Conservation (phyloP, 768 basidiomycete species). For the Trametes punicea region DNA sequence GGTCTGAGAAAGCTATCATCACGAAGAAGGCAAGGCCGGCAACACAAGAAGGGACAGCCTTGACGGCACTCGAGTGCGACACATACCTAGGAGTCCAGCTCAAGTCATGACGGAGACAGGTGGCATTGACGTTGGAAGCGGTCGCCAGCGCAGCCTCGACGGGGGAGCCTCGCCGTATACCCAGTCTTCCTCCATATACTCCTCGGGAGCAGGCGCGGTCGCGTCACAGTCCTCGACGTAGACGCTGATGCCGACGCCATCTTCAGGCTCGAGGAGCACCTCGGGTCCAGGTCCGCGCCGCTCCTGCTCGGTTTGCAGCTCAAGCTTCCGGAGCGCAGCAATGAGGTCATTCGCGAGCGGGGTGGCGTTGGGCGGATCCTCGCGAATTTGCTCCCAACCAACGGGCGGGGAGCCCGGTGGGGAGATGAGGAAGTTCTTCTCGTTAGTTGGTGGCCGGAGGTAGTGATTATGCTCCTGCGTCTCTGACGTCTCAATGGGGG, state of each 20-base stretch:
- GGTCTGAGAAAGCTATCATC: conserved; percentile 76
- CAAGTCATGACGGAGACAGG: conserved; percentile 19
- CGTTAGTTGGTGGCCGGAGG: conserved; percentile 71
- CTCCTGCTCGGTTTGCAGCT: conserved; percentile 45
- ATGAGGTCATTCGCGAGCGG: conserved; percentile 90
- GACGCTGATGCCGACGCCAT: conserved; percentile 70
- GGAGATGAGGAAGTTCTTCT: conserved; percentile 97
- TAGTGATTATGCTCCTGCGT: conserved; percentile 37
- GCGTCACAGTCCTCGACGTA: conserved; percentile 74
- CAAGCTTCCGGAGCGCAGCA: conserved; percentile 67
- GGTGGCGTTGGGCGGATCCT: conserved; percentile 83
- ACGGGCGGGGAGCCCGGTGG: conserved; percentile 97
- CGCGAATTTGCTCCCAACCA: conserved; percentile 90
- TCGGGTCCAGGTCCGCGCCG: conserved; percentile 37
- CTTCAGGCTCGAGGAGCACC: conserved; percentile 64
- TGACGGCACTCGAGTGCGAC: conserved; percentile 16
- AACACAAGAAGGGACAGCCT: not conserved
- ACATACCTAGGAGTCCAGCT: conserved; percentile 19
- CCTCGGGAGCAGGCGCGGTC: conserved; percentile 29
- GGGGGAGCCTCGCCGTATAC: conserved; percentile 51
- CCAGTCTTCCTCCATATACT: conserved; percentile 46
- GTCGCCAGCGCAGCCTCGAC: conserved; percentile 37
- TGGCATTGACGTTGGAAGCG: conserved; percentile 25
- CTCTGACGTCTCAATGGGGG: conserved; percentile 46
- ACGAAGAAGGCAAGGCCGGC: conserved; percentile 21